phyloP scores from a whole-genome alignment of 148 eudicot species.

The Salicornia ramosissima region DNA sequence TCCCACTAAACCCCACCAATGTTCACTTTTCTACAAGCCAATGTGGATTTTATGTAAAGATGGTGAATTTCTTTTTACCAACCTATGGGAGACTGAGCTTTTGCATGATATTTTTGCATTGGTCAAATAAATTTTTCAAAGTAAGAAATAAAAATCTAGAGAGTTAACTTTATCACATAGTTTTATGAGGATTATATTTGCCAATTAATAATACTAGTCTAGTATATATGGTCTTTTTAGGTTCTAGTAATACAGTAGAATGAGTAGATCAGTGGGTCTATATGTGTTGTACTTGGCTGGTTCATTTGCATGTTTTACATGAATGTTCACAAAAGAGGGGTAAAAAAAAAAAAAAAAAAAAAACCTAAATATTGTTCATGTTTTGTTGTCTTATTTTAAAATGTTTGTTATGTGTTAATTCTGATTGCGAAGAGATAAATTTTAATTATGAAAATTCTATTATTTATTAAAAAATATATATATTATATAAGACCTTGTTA shows the following conservation, averaged over 20 bases:
- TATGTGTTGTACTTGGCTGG: neutral
- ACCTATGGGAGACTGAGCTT: slow-evolving; percentile 5
- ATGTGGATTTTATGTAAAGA: slow-evolving; percentile 10
- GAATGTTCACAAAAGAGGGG: too few species aligned
- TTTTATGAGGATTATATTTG: slow-evolving; percentile 16
- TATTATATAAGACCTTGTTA: too few species aligned
- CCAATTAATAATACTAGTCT: neutral
- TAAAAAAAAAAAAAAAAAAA: too few species aligned
- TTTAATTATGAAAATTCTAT: too few species aligned
- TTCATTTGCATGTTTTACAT: neutral
- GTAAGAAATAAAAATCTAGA: neutral
- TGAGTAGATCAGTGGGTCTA: too few species aligned
- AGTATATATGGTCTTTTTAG: slow-evolving; percentile 1
- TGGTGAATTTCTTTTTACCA: slow-evolving; percentile 17
- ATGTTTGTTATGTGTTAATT: too few species aligned
- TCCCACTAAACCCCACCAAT: too few species aligned
- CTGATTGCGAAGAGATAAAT: too few species aligned
- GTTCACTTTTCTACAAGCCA: neutral
- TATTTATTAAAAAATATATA: too few species aligned
- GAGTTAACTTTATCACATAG: slow-evolving; percentile 18
- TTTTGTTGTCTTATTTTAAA: too few species aligned
- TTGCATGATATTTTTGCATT: slow-evolving; percentile 17
- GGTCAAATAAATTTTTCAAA: slow-evolving; percentile 21
- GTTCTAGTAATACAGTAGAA: neutral
- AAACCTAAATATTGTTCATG: too few species aligned